Conservation (phyloP, 306 rosid genomes). For the Trichosanthes truncata region DNA sequence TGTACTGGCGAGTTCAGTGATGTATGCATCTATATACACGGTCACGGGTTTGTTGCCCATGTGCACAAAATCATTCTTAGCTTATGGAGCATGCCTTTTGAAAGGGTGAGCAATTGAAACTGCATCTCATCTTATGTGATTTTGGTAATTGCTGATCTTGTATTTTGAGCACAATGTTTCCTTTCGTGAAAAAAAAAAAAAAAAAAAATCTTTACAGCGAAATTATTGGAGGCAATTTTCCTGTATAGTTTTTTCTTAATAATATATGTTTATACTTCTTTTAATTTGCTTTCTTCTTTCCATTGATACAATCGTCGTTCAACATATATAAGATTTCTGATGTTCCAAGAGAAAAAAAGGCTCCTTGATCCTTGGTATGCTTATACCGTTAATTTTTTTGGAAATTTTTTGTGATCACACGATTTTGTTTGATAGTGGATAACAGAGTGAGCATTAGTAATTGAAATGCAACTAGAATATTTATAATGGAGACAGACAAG, state of each 20-base stretch:
- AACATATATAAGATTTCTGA: background rate
- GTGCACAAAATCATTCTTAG: constrained; percentile 79
- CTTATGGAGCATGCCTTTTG: constrained; percentile 83
- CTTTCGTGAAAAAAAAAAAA: background rate
- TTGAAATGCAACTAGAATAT: background rate
- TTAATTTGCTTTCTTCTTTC: background rate
- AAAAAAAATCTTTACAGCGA: background rate
- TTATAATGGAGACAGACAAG: background rate
- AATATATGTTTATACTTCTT: background rate
- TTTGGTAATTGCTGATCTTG: background rate
- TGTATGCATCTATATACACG: constrained; percentile 48
- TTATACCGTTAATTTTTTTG: background rate
- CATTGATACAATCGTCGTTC: background rate
- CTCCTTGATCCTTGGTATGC: background rate
- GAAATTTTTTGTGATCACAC: background rate
- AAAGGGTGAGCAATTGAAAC: constrained; percentile 48
- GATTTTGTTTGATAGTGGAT: background rate
- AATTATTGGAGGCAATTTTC: background rate
- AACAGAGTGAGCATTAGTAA: background rate
- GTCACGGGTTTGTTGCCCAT: constrained; percentile 48
- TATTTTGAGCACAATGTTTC: background rate
- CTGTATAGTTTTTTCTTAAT: background rate
- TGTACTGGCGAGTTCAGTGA: constrained; percentile 61
- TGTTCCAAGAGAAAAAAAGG: background rate
- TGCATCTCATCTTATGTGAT: background rate